Evolutionary conservation across 78 protist species (phyloP).

Genomic region (Dictyostelium brefeldianum): DNA sequence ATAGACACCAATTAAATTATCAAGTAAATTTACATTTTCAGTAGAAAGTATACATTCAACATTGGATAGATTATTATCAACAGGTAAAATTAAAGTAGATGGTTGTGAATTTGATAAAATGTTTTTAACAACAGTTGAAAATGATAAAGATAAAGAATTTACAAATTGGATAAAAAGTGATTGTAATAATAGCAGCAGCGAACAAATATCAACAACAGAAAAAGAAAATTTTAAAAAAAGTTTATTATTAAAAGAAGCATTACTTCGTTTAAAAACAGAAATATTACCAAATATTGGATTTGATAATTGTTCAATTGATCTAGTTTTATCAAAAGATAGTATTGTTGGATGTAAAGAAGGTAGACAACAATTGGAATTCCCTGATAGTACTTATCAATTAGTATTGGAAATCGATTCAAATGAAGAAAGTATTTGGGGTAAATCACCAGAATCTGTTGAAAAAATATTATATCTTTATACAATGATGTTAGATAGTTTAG

Average conservation of each 20-base stretch:
- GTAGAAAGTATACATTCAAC: conserved; percentile 64
- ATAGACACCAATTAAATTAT: conserved; percentile 71
- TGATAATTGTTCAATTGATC: conserved; percentile 18
- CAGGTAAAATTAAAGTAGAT: conserved; percentile 34
- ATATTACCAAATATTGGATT: conserved; percentile 54
- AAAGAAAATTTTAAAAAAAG: neutral
- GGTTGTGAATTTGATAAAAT: conserved; percentile 54
- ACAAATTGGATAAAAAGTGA: conserved; percentile 8
- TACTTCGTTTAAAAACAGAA: neutral
- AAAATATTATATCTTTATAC: conserved; percentile 70
- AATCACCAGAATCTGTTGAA: conserved; percentile 55
- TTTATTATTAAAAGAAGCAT: conserved; percentile 38
- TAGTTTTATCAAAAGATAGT: conserved; percentile 31
- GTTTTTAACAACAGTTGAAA: conserved; percentile 29
- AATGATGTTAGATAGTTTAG: conserved; percentile 56
- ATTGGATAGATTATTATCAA: conserved; percentile 54
- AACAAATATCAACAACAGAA: conserved; percentile 13
- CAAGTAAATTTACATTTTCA: conserved; percentile 38
- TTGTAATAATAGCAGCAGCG: neutral
- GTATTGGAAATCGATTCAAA: conserved; percentile 41
- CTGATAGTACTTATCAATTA: conserved; percentile 44
- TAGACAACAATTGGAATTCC: conserved; percentile 53
- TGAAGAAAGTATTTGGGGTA: conserved; percentile 36
- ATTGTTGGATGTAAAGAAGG: conserved; percentile 43
- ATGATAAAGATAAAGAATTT: neutral